Evolutionary conservation across 2,329 filamentous ascomycete species (phyloP).

Genomic region (Lithohypha guttulata): DNA sequence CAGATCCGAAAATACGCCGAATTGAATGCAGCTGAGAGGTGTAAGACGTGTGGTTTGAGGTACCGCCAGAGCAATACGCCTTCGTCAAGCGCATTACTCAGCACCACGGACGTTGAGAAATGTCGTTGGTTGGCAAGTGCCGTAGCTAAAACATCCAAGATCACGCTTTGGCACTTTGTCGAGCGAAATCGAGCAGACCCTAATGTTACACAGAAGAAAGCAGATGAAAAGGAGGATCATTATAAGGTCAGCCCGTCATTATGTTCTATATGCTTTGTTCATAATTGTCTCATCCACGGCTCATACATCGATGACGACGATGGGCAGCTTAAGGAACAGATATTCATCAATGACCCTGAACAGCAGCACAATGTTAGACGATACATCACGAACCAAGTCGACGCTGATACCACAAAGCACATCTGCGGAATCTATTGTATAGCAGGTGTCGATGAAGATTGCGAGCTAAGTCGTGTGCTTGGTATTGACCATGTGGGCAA

Average conservation of each 20-base stretch:
- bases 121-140: conserved; percentile 12
- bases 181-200: conserved; percentile 7
- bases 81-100: neutral
- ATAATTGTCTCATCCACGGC: conserved; percentile 21
- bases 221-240: neutral
- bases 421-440: conserved; percentile 22
- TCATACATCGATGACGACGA: conserved; percentile 15
- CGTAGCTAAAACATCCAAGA: conserved; percentile 12
- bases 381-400: conserved; percentile 7
- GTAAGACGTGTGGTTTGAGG: conserved; percentile 3
- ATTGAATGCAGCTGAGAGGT: neutral
- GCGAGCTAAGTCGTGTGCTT: neutral
- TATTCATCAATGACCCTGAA: conserved; percentile 19
- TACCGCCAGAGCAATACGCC: neutral
- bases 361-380: conserved; percentile 16
- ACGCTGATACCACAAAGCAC: conserved; percentile 8
- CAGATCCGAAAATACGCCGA: neutral
- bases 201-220: conserved; percentile 8
- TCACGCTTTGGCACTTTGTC: conserved; percentile 21
- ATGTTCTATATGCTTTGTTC: conserved; percentile 20
- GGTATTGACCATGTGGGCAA: conserved; percentile 1
- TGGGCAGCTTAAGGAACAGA: conserved; percentile 13
- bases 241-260: conserved; percentile 1
- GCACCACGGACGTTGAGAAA: neutral
- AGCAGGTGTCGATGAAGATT: neutral